A percentile compares a stretch with the other conserved stretches of the same genome.
phyloP scores from a whole-genome alignment of 805 yeast species.

The Soucietia sequanensis region DNA sequence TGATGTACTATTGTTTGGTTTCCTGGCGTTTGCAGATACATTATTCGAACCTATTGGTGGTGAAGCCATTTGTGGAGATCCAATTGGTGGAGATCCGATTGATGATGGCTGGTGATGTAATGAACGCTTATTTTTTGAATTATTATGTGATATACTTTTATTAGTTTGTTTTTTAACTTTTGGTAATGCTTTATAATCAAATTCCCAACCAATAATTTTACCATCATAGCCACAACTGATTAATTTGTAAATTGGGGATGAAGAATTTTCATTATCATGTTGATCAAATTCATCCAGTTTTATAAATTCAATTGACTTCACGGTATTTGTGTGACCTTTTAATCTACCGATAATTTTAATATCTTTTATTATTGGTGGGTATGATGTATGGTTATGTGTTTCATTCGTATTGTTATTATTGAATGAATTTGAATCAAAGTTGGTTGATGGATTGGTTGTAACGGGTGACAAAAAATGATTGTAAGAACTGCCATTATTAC shows the following conservation, averaged over 20 bases:
- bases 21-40: background rate
- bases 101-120: background rate
- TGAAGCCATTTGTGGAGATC: background rate
- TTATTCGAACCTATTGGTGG: background rate
- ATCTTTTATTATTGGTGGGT: conserved; percentile 38
- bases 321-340: conserved; percentile 41
- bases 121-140: background rate
- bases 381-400: conserved; percentile 4
- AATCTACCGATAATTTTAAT: conserved; percentile 34
- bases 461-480: conserved; percentile 19
- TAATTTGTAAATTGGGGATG: conserved; percentile 26
- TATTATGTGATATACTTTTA: background rate
- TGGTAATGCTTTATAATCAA: conserved; percentile 41
- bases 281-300: conserved; percentile 12
- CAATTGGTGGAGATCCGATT: background rate
- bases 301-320: conserved; percentile 28
- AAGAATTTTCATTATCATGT: conserved; percentile 6
- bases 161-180: conserved; percentile 22
- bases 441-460: conserved; percentile 20
- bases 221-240: conserved; percentile 42
- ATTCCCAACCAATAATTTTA: conserved; percentile 42
- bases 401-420: conserved; percentile 8
- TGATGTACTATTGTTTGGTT: background rate
- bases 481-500: conserved; percentile 4
- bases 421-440: conserved; percentile 18